phyloP scores from a whole-genome alignment of 2,329 filamentous ascomycete genomes.

The Penicillium palitans region DNA sequence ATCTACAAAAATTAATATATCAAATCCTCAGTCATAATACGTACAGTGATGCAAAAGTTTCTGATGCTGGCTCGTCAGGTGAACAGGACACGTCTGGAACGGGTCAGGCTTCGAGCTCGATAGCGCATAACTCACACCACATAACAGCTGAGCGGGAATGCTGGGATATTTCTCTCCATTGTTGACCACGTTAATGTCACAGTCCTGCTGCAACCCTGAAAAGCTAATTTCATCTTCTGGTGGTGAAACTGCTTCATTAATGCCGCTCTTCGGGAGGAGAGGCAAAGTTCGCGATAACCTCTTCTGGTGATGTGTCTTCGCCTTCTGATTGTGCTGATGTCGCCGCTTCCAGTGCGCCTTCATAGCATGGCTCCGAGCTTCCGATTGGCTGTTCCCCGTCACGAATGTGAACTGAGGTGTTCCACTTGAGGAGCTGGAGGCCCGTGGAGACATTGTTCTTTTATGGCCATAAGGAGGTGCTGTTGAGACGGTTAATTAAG shows the following conservation, averaged over 20 bases:
- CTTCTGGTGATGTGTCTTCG: conserved; percentile 5
- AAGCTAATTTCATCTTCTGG: not conserved
- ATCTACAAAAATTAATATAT: too few relatives aligned
- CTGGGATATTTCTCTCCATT: conserved; percentile 1
- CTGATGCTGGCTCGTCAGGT: conserved; percentile 37
- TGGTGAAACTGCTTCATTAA: not conserved
- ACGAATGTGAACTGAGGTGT: conserved; percentile 28
- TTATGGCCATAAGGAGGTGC: not conserved
- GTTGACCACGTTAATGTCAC: not conserved
- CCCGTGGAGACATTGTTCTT: not conserved
- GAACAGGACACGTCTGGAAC: conserved; percentile 39
- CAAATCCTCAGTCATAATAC: conserved; percentile 2
- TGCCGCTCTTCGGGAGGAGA: not conserved
- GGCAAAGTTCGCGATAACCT: conserved; percentile 6
- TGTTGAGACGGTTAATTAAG: not conserved
- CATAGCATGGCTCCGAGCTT: conserved; percentile 41
- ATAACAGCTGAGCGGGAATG: conserved; percentile 20
- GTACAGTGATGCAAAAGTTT: conserved; percentile 42
- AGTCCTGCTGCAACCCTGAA: not conserved
- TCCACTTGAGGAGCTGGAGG: not conserved
- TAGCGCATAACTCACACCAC: conserved; percentile 34
- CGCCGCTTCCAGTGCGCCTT: conserved; percentile 39
- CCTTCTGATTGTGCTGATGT: conserved; percentile 18
- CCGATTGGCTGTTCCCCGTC: conserved; percentile 17
- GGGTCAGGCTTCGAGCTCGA: conserved; percentile 34